Conservation (phyloP, 805 yeast genomes). For the Candida yuanshanica region DNA sequence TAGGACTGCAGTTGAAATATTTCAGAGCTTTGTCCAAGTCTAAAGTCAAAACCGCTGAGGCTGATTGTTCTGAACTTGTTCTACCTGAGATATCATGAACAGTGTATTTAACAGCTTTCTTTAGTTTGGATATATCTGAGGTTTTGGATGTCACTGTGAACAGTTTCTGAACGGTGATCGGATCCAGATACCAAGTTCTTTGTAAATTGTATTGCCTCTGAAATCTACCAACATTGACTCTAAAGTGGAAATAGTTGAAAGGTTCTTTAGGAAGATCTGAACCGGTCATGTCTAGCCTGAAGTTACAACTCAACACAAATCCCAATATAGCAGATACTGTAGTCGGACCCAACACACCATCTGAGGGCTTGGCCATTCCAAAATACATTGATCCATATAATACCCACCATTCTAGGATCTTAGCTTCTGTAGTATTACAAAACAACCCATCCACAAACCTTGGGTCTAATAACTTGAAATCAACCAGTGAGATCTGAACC, state of each 20-base stretch:
- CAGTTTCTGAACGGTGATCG: constrained; percentile 45
- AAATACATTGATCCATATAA: constrained; percentile 51
- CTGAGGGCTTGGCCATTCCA: constrained; percentile 31
- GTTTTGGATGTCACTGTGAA: constrained; percentile 42
- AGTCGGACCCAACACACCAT: constrained; percentile 54
- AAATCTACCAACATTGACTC: constrained; percentile 63
- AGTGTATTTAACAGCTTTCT: constrained; percentile 65
- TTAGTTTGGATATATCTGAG: constrained; percentile 44
- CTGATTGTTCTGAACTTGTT: constrained; percentile 28
- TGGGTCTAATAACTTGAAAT: constrained; percentile 68
- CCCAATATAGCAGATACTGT: constrained; percentile 81
- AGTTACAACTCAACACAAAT: constrained; percentile 59
- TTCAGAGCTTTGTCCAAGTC: constrained; percentile 28
- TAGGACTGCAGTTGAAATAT: constrained; percentile 26
- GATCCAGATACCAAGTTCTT: constrained; percentile 49
- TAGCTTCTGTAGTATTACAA: constrained; percentile 71
- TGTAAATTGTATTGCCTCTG: constrained; percentile 63
- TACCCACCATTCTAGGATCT: constrained; percentile 79
- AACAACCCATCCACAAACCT: constrained; percentile 76
- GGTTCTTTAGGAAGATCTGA: constrained; percentile 78
- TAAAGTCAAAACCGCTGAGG: constrained; percentile 33
- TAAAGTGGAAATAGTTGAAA: constrained; percentile 65
- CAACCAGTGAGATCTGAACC: constrained; percentile 70
- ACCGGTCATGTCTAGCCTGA: constrained; percentile 56
- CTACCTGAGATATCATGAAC: constrained; percentile 58